Evolutionary conservation across 2,329 filamentous ascomycete species (phyloP), one percentile per base, ranked within the genome.

Genomic region (Stagonosporopsis vannaccii): DNA sequence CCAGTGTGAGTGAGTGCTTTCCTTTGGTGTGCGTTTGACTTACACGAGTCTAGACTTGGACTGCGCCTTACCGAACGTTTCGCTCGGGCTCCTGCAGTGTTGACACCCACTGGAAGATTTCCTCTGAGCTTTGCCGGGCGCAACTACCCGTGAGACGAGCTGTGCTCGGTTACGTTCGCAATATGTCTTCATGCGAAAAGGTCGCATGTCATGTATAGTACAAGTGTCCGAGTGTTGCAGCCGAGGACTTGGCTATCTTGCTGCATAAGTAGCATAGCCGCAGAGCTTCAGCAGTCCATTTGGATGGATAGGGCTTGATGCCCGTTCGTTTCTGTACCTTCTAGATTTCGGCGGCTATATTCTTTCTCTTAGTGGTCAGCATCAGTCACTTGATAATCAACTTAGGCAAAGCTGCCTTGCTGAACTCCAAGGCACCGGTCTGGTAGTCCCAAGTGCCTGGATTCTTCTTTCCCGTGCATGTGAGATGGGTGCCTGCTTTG

Each of bases 31-130:
- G 52, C 49, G 40, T 47, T 17, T 48, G 40, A 60, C 62, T 74
- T 26, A 75, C 67, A 43, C 52, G n/a, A 46, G 6, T 37, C 28
- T 49, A 79, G 77, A 57, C 44, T 77, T 28, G 76, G 76, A 4
- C 66, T 78, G 26, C 70, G 71, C 55, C 73, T 79, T 46, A 69
- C 74, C n/a, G 72, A 78, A 59, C 66, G 71, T 28, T 79, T 78
- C 60, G 76, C 76, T n/a, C 63, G 75, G 63, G 73, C 73, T 8
- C 59, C 65, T 49, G 68, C 72, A 35, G 67, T 70, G 22, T 74
- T 68, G 69, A 59, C 57, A 54, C 67, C 57, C 35, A 60, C 66
- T 22, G 39, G 55, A 37, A 53, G 54, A 28, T 67, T 71, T 30
- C 61, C 69, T 35, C 70, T 68, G 52, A 62, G 65, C 46, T 50